Base-by-base conservation (phyloP, 352 stramenopile species). In the Aphanomyces invadans region DNA sequence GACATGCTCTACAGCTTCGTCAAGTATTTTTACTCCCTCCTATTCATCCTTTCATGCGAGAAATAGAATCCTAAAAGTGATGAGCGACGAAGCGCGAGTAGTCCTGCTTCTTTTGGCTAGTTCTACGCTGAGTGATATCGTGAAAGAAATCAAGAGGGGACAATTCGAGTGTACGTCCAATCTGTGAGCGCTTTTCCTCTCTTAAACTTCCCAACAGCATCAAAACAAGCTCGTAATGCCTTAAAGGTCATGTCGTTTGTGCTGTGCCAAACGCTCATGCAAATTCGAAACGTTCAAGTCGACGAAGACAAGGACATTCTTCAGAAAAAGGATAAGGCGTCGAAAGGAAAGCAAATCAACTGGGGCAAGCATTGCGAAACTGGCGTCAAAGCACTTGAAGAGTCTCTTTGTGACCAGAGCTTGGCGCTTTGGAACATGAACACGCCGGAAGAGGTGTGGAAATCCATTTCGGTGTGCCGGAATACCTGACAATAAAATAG, bases 1-100 rank as follows among this genome's bases (percentile, higher is more conserved):
- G 83, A 92, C 65, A 55, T 89, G 25, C 78, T 73, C 56, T 90
- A 92, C 73, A 89, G 79, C 61, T 71, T 91, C 65, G 77, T 89
- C 46, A 89, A 88, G 78, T 86, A 48, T 42, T 63, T 4, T 21
- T 26, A 21, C 15, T 33, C 4, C 44, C n/a, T 23, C 23, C 12
- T 3, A 68, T 36, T 62, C 29, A 44, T 23, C 28, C n/a, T 12
- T 36, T 64, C 25, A 26, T 49, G 38, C 9, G 4, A n/a, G 4
- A n/a, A 53, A 11, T 62, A 87, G 78, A 67, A 83, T 77, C 65
- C 65, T 89, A 42, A 74, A 79, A 56, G 25, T 51, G 48, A 65
- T 92, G 2, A 64, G 68, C 0, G 79, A 92, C 39, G 39, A 84
- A n/a, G 78, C 83, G 73, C 81, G 77, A n/a, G 71, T 88, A 45